Conservation (phyloP, 768 basidiomycete species). For the Tylopilus plumbeoviolaceoides region DNA sequence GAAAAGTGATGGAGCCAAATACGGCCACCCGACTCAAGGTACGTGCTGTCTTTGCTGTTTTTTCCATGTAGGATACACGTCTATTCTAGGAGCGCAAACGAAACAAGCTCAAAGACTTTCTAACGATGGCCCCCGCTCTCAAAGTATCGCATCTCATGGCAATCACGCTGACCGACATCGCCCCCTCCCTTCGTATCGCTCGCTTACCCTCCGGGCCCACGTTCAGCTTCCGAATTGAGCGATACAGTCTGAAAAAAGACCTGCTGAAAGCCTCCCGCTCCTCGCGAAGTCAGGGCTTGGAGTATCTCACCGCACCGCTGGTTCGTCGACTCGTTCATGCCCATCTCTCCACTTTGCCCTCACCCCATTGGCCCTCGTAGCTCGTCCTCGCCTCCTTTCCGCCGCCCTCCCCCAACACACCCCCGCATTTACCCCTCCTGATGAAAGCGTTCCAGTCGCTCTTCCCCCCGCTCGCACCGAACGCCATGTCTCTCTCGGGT, state of each 20-base stretch:
- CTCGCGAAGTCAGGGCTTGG: conserved; percentile 74
- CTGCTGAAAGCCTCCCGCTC: conserved; percentile 61
- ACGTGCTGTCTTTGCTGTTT: conserved; percentile 16
- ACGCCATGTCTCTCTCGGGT: conserved; percentile 75
- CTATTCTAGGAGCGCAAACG: conserved; percentile 76
- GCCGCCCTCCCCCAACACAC: conserved; percentile 65
- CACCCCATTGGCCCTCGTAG: conserved; percentile 26
- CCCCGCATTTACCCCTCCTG: conserved; percentile 83
- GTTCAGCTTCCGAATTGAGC: conserved; percentile 85
- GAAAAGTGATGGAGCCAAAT: conserved; percentile 97
- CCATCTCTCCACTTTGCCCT: background rate
- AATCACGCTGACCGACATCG: conserved; percentile 80
- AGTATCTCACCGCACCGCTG: conserved; percentile 89
- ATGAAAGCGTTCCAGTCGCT: conserved; percentile 96
- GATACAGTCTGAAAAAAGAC: conserved; percentile 91
- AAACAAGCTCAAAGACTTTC: conserved; percentile 91
- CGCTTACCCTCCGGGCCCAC: conserved; percentile 89
- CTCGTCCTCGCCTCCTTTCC: conserved; percentile 90
- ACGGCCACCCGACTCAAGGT: conserved; percentile 92
- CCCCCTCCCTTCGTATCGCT: conserved; percentile 83
- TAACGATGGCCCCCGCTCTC: conserved; percentile 87
- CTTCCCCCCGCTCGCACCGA: conserved; percentile 89
- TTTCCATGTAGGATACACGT: conserved; percentile 7
- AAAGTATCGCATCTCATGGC: conserved; percentile 91
- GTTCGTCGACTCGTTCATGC: conserved; percentile 42